Conservation (phyloP, 495 filamentous ascomycete genomes). For the Trichoderma gamsii region DNA sequence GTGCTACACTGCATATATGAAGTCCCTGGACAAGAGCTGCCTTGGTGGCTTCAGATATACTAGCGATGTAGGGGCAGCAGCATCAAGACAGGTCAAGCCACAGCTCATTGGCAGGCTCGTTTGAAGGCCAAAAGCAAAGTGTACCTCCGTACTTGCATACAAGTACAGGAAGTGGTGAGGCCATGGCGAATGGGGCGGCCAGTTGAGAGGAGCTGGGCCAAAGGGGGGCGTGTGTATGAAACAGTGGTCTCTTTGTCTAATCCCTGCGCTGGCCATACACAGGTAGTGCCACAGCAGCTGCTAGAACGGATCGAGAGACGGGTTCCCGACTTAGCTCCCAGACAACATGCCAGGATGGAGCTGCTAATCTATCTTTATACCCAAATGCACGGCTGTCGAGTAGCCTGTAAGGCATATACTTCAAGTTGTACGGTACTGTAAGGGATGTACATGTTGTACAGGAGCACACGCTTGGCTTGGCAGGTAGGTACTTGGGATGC, state of each 20-base stretch:
- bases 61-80: not conserved
- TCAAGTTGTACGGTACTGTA: too few species aligned
- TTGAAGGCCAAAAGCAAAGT: not conserved
- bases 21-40: not conserved
- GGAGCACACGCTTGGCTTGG: not conserved
- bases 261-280: not conserved
- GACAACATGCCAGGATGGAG: not conserved
- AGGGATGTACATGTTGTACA: too few species aligned
- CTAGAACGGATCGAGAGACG: not conserved
- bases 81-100: not conserved
- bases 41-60: not conserved
- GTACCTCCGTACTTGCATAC: not conserved
- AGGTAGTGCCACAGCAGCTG: not conserved
- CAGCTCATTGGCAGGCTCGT: not conserved
- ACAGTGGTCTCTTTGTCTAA: not conserved
- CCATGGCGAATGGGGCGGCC: not conserved
- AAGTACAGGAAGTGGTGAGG: not conserved
- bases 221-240: not conserved
- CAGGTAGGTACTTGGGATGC: not conserved
- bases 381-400: conserved; percentile 3
- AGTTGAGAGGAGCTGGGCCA: not conserved
- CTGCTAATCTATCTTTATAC: not conserved
- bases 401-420: too few species aligned
- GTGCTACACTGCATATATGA: conserved; percentile 13
- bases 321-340: not conserved